Conservation (phyloP, 2,329 filamentous ascomycete species). For the Davidsoniella neocaledoniae region DNA sequence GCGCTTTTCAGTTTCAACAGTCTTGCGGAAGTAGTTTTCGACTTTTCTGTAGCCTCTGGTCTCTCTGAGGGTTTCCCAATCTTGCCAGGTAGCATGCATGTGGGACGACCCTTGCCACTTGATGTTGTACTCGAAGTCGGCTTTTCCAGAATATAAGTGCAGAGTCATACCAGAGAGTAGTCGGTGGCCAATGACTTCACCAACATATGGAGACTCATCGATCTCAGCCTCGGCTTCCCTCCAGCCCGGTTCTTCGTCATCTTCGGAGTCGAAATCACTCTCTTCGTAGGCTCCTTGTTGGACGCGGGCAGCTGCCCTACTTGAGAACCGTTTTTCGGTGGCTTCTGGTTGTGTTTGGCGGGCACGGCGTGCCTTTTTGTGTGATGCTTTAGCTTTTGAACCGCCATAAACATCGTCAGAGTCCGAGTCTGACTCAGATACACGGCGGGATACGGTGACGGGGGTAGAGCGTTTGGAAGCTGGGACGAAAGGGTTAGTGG, state of each 20-base stretch:
- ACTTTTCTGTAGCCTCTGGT: conserved; percentile 74
- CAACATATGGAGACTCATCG: conserved; percentile 71
- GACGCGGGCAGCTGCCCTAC: conserved; percentile 61
- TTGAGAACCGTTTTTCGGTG: conserved; percentile 82
- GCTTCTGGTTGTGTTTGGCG: conserved; percentile 51
- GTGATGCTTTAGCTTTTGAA: conserved; percentile 48
- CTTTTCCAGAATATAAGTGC: conserved; percentile 38
- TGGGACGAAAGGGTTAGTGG: conserved; percentile 17
- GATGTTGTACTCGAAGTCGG: conserved; percentile 81
- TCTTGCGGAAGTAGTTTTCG: conserved; percentile 86
- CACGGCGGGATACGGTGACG: conserved; percentile 23
- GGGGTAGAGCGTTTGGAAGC: conserved; percentile 46
- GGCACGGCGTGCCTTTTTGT: conserved; percentile 64
- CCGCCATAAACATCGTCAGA: conserved; percentile 62
- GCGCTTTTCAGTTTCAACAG: conserved; percentile 63
- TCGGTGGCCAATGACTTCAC: conserved; percentile 77
- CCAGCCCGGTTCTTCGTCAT: conserved; percentile 41
- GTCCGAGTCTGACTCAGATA: conserved; percentile 49
- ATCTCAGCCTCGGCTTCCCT: conserved; percentile 48
- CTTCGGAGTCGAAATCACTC: conserved; percentile 47
- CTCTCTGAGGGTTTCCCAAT: conserved; percentile 53
- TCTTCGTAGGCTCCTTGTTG: conserved; percentile 47
- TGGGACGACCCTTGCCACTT: conserved; percentile 97
- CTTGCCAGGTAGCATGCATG: conserved; percentile 91
- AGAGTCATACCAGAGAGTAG: conserved; percentile 51